A percentile compares a stretch with the other conserved stretches of the same genome.
These are phyloP conservation scores for Antrodiella citrinella DNA, from an alignment of 768 basidiomycete species.

Conservation along the genomic window DNA sequence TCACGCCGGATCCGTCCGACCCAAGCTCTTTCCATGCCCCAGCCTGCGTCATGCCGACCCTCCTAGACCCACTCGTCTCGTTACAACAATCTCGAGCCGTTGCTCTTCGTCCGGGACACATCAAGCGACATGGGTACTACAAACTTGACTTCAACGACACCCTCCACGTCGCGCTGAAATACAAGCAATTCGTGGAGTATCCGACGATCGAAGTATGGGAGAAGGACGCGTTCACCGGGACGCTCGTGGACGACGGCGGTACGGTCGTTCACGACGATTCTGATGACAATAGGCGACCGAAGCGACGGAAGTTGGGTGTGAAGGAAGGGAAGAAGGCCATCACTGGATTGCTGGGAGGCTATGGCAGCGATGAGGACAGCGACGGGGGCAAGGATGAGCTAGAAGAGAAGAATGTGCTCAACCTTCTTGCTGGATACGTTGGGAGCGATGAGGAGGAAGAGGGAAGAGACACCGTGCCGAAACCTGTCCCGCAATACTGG, in stretches of 20 bases:
- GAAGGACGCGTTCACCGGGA: constrained; percentile 48
- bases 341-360: constrained; percentile 47
- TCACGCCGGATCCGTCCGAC: constrained; percentile 45
- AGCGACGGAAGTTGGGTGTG: constrained; percentile 49
- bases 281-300: constrained; percentile 32
- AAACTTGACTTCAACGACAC: constrained; percentile 43
- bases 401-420: constrained; percentile 29
- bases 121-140: constrained; percentile 36
- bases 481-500: background rate
- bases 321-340: constrained; percentile 49
- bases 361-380: constrained; percentile 41
- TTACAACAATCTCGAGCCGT: constrained; percentile 5
- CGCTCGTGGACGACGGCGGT: constrained; percentile 49
- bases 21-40: constrained; percentile 49
- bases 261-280: constrained; percentile 27
- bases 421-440: constrained; percentile 35
- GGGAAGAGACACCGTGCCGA: background rate
- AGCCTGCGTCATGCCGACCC: constrained; percentile 51
- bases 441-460: constrained; percentile 34
- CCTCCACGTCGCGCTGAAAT: constrained; percentile 40
- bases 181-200: constrained; percentile 73
- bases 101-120: constrained; percentile 14
- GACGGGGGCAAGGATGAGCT: constrained; percentile 26
- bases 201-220: constrained; percentile 77
- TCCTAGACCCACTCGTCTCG: constrained; percentile 25